Base-by-base conservation (phyloP, 352 stramenopile species). In the Phytophthora gonapodyides region DNA sequence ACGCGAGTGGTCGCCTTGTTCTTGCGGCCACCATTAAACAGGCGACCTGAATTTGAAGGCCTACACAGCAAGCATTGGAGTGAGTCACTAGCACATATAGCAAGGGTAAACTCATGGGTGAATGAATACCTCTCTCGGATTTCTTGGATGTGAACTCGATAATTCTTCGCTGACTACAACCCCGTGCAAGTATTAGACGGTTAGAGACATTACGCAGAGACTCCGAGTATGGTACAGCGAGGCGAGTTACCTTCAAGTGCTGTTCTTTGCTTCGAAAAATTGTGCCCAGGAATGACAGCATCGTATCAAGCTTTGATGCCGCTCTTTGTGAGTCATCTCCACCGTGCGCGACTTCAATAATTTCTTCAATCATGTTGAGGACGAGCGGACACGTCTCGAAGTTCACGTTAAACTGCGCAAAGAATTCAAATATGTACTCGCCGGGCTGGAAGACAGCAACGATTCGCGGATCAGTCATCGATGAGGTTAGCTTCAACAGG, bases 371-470 rank as follows among this genome's bases (percentile, higher is more conserved):
- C 67, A 97, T 94, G 40, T 67, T 89, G 41, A 94, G 63, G 0
- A 96, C 87, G 41, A 96, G 85, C 13, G 87, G 85, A 41, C 84
- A 93, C 24, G 87, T 96, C 47, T 96, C 82, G 17, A 96, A 96
- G 47, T 91, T 93, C 19, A 96, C 87, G 46, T 96, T 96, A 54
- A 95, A 96, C 53, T 91, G 77, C 53, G 89, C 82, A 41, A 97
- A 96, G 46, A 97, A 96, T 42, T 93, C 88, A 48, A 96, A 97
- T 38, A 97, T 96, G 67, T 87, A 97, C 21, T 88, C 76, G 2
- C 90, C 90, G 12, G 82, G 80, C 85, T 93, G 49, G 15, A 24
- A 57, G 9, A 13, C 5, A 37, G 19, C 12, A 63, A 17, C 27
- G 27, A 31, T 31, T 31, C 27, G 5, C 27, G 27, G 27, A 31